Evolutionary conservation across 768 basidiomycete species (phyloP).

Genomic region (Boletus subparvulus): DNA sequence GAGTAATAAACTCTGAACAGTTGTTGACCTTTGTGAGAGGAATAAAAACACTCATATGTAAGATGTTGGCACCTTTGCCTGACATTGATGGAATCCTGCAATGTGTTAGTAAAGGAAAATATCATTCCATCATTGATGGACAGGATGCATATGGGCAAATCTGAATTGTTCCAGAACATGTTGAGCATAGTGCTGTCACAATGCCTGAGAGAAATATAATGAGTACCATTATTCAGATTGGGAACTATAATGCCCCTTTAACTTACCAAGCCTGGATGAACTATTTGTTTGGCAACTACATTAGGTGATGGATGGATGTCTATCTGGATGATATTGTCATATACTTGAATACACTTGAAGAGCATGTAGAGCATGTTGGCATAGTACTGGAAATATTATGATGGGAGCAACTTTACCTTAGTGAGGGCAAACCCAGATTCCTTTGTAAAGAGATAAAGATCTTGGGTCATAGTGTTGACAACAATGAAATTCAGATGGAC

Average conservation of each 20-base stretch:
- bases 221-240: slow-evolving; percentile 15
- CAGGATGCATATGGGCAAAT: slow-evolving; percentile 25
- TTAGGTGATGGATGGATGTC: not conserved
- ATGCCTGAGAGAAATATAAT: slow-evolving; percentile 39
- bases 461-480: slow-evolving; percentile 37
- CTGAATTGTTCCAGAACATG: not conserved
- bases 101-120: not conserved
- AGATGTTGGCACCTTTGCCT: slow-evolving; percentile 10
- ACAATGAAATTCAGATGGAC: slow-evolving; percentile 43
- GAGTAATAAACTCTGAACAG: too few relatives aligned
- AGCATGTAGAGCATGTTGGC: slow-evolving; percentile 31
- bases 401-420: slow-evolving; percentile 37
- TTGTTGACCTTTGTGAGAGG: too few relatives aligned
- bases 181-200: slow-evolving; percentile 34
- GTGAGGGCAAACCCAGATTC: slow-evolving; percentile 35
- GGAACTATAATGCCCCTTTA: slow-evolving; percentile 40
- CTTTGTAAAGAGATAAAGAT: slow-evolving; percentile 30
- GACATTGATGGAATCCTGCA: slow-evolving; percentile 19
- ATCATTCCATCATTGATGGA: slow-evolving; percentile 2
- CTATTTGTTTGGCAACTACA: not conserved
- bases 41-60: slow-evolving; percentile 23
- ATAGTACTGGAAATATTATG: slow-evolving; percentile 36
- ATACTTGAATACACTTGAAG: slow-evolving; percentile 16
- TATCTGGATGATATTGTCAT: slow-evolving; percentile 11
- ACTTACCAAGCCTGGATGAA: slow-evolving; percentile 40